These are phyloP conservation scores for Botrytis byssoidea DNA, from an alignment of 2,329 filamentous ascomycete species.

Conservation along the genomic window DNA sequence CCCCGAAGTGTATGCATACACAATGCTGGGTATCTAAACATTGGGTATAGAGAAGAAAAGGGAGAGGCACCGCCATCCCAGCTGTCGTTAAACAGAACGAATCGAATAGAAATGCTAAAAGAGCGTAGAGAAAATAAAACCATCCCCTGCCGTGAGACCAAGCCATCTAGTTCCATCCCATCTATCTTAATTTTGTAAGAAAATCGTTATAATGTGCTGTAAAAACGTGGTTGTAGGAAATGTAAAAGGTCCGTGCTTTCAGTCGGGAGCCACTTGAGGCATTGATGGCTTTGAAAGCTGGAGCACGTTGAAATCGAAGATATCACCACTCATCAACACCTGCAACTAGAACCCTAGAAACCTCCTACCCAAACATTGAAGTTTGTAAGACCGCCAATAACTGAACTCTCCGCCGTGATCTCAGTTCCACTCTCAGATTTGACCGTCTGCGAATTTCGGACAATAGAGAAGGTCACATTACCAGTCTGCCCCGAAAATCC, in stretches of 20 bases:
- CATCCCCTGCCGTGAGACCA: neutral
- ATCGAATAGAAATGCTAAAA: neutral
- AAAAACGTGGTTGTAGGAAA: neutral
- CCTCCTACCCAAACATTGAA: slow-evolving; percentile 36
- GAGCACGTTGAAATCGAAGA: too few relatives aligned
- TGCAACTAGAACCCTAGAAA: slow-evolving; percentile 25
- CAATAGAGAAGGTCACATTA: slow-evolving; percentile 35
- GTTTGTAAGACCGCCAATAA: slow-evolving; percentile 31
- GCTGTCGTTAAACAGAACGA: neutral
- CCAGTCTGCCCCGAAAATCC: slow-evolving; percentile 39
- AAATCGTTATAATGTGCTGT: neutral
- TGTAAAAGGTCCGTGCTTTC: neutral
- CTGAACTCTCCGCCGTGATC: slow-evolving; percentile 31
- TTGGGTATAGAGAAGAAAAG: neutral
- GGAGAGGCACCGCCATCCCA: neutral
- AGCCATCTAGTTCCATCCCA: neutral
- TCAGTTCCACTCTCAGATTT: slow-evolving; percentile 30
- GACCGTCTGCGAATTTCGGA: slow-evolving; percentile 29
- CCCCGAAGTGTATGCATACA: neutral
- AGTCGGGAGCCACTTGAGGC: neutral
- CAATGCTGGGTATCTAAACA: neutral
- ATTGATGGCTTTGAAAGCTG: neutral
- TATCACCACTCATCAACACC: neutral
- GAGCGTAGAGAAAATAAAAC: neutral
- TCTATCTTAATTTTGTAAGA: neutral